A percentile compares a stretch with the other conserved stretches of the same genome.
phyloP scores from a whole-genome alignment of 306 rosid species.

The Gastrolobium bilobum region DNA sequence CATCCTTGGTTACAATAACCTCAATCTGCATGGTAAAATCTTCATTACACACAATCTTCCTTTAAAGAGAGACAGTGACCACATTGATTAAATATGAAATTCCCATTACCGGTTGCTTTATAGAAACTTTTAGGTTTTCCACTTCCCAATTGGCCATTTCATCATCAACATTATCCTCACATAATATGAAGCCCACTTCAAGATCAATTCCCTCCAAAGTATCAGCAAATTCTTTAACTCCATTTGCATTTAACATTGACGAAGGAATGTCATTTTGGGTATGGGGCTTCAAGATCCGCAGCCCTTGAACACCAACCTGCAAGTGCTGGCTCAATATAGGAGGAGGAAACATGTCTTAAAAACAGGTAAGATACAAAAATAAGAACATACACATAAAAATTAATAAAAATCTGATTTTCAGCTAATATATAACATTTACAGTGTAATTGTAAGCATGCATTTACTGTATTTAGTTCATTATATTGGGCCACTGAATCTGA shows the following conservation, averaged over 20 bases:
- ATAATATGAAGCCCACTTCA: slow-evolving; percentile 64
- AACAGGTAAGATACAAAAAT: slow-evolving; percentile 19
- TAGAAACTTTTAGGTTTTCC: slow-evolving; percentile 82
- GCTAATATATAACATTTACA: slow-evolving; percentile 18
- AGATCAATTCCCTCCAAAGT: slow-evolving; percentile 70
- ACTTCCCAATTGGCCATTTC: slow-evolving; percentile 75
- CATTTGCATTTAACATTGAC: slow-evolving; percentile 53
- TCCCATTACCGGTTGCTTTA: slow-evolving; percentile 75
- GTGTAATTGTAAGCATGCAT: neutral
- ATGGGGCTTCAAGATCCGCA: slow-evolving; percentile 80
- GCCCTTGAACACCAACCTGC: slow-evolving; percentile 85
- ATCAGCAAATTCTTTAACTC: slow-evolving; percentile 62
- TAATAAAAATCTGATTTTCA: neutral
- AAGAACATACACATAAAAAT: slow-evolving; percentile 21
- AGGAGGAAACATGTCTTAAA: slow-evolving; percentile 27
- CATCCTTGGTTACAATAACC: slow-evolving; percentile 83
- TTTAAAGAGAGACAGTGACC: slow-evolving; percentile 16
- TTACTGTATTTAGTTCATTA: neutral
- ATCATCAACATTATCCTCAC: slow-evolving; percentile 62
- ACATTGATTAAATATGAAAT: slow-evolving; percentile 41
- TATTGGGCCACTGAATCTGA: neutral
- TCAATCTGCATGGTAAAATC: slow-evolving; percentile 68
- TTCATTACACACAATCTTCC: slow-evolving; percentile 42
- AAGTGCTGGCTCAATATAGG: slow-evolving; percentile 39
- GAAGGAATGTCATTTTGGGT: slow-evolving; percentile 54